Evolutionary conservation across 257 asterid species (phyloP), one percentile per base, ranked within the genome.

Genomic region (Rehmannia glutinosa): DNA sequence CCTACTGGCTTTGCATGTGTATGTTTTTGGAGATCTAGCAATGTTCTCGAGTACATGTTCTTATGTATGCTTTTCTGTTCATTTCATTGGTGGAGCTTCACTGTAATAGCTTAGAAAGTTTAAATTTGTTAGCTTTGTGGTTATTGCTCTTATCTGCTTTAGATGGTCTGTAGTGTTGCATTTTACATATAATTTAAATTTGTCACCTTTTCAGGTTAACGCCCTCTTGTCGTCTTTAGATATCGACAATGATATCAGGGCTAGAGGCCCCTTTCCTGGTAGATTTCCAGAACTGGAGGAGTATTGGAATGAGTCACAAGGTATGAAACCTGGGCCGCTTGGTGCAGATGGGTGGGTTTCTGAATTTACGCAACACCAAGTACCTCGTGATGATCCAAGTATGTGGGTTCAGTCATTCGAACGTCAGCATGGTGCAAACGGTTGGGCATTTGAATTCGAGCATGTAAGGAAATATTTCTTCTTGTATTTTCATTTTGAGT

Each of bases 401-500:
- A 64, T 74, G 72, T 94, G 99, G 99, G 89, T 69, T 77, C 97
- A 78, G 74, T 87, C 97, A 79, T 91, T 91, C 81, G 97, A 91
- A 79, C 87, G 80, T 62, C 89, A 94, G 62, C 97, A 91, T 75
- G 92, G 97, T 63, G 82, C 93, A 45, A 94, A 82, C 74, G 95
- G 96, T 25, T 94, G 99, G 97, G 98, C 93, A 60, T 87, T 98
- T 80, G 99, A 94, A 77, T 94, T 87, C 84, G 96, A 94, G 74
- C 93, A 80, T 76, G 99, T 91, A 83, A 88, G 96, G 16, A 72
- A 59, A 47, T 71, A 15, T 56, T 63, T 66, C 72, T 46, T 39
- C 64, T 63, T 50, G 33, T 38, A 41, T 62, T 46, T 28, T 35
- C 6, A 33, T 38, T 65, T 41, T 70, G 50, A 66, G 21, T 41